Conservation (phyloP, 805 yeast genomes). For the Ogataea nonfermentans region DNA sequence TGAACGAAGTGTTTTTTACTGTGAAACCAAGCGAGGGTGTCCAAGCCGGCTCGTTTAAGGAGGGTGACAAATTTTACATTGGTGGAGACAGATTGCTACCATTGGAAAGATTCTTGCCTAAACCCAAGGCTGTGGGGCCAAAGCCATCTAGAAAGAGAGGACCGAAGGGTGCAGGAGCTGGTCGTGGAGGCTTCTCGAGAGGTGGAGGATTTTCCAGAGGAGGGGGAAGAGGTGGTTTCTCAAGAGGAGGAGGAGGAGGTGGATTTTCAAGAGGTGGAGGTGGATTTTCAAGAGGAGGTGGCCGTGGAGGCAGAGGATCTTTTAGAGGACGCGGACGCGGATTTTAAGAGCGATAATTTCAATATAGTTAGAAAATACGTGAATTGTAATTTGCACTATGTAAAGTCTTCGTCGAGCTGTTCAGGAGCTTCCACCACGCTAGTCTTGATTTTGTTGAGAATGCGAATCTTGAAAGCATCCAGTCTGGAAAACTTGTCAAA, state of each 20-base stretch:
- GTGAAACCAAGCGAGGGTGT: constrained; percentile 96
- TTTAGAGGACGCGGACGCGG: constrained; percentile 41
- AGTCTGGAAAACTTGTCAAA: constrained; percentile 85
- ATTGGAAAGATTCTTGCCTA: constrained; percentile 93
- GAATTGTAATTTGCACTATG: constrained; percentile 19
- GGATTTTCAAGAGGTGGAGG: constrained; percentile 48
- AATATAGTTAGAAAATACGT: background rate
- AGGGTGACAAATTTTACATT: constrained; percentile 94
- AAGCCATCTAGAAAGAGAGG: constrained; percentile 71
- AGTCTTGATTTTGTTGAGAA: constrained; percentile 77
- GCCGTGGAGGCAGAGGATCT: constrained; percentile 31
- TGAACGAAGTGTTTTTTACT: constrained; percentile 97
- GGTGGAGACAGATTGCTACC: constrained; percentile 95
- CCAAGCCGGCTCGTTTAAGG: constrained; percentile 88
- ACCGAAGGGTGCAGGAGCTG: constrained; percentile 51
- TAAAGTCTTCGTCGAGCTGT: constrained; percentile 36
- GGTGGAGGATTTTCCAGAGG: constrained; percentile 42
- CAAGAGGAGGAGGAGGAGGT: constrained; percentile 40
- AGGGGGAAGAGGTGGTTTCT: constrained; percentile 42
- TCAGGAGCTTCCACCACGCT: constrained; percentile 32
- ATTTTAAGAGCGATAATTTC: constrained; percentile 12
- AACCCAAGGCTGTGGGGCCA: constrained; percentile 86
- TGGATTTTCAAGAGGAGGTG: constrained; percentile 39
- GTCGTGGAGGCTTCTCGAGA: constrained; percentile 39
- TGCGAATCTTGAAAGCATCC: constrained; percentile 86